phyloP scores from a whole-genome alignment of 208 protist species.

The Porcisia hertigi region DNA sequence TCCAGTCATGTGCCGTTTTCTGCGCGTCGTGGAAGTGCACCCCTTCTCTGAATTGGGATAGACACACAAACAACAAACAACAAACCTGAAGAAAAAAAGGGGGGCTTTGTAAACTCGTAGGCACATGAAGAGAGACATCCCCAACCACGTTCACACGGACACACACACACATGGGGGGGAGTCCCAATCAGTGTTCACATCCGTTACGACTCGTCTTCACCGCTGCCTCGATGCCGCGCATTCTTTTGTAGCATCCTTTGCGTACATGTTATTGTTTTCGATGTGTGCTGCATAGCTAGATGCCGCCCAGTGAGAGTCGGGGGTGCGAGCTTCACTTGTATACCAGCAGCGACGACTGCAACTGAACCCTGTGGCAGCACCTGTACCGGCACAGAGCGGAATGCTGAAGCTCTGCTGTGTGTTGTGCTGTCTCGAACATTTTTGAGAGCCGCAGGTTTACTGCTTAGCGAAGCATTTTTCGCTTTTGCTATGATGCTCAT shows the following conservation, averaged over 20 bases:
- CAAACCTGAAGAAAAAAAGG: too few species aligned
- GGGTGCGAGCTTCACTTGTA: not conserved
- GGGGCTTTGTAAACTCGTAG: not conserved
- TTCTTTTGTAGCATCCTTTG: not conserved
- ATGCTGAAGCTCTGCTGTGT: not conserved
- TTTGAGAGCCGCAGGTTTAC: conserved; percentile 15
- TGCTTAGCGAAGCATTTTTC: conserved; percentile 7
- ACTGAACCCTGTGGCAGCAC: not conserved
- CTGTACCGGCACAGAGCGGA: not conserved
- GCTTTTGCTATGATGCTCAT: too few species aligned
- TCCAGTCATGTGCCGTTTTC: not conserved
- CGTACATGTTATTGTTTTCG: not conserved
- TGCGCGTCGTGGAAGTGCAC: not conserved
- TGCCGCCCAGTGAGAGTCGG: not conserved
- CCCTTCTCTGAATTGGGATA: not conserved
- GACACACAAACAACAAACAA: not conserved
- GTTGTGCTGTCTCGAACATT: not conserved
- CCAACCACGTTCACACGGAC: not conserved
- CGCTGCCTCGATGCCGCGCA: not conserved
- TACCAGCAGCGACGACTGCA: not conserved
- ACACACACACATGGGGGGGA: too few species aligned
- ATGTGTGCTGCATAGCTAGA: too few species aligned
- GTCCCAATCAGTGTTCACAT: not conserved
- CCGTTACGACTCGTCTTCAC: not conserved
- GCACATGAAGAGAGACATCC: not conserved